Percentiles rank a stretch among this genome's conserved stretches.
Evolutionary conservation across 495 filamentous ascomycete genomes (phyloP).

Genomic region (Penicillium mononematosum): DNA sequence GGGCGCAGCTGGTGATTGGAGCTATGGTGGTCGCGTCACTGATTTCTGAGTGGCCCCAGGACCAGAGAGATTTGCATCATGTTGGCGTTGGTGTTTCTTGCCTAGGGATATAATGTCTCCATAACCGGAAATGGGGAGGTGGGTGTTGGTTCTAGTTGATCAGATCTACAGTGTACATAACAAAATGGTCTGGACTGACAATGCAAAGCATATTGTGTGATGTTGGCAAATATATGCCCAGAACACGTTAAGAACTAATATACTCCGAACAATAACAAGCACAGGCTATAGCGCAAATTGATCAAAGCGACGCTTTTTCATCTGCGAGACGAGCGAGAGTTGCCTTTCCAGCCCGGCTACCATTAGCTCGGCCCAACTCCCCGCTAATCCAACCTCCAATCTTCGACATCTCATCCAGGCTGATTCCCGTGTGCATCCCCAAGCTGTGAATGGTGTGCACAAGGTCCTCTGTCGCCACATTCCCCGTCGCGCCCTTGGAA

Average conservation of each 20-base stretch:
- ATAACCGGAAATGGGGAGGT: background rate
- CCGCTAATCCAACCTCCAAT: slow-evolving; percentile 87
- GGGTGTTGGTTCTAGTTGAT: background rate
- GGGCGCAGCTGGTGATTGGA: slow-evolving; percentile 83
- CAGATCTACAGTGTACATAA: slow-evolving; percentile 2
- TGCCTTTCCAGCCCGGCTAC: slow-evolving; percentile 75
- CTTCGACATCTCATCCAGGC: slow-evolving; percentile 75
- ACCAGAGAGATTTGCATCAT: slow-evolving; percentile 16
- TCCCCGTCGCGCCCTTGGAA: slow-evolving; percentile 90
- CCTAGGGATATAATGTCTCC: background rate
- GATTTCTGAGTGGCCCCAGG: slow-evolving; percentile 64
- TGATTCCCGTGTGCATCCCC: slow-evolving; percentile 83
- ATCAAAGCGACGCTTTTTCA: slow-evolving; percentile 29
- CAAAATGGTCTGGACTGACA: background rate
- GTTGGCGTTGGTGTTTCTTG: slow-evolving; percentile 23
- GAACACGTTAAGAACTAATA: background rate
- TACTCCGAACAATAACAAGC: background rate
- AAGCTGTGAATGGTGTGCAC: slow-evolving; percentile 85
- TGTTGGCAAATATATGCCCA: background rate
- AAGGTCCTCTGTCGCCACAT: slow-evolving; percentile 92
- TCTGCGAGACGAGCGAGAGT: slow-evolving; percentile 51
- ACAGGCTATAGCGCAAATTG: background rate
- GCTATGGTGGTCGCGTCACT: slow-evolving; percentile 91
- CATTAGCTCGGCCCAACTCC: slow-evolving; percentile 75
- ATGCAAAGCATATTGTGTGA: background rate